phyloP scores from a whole-genome alignment of 2,329 filamentous ascomycete genomes.

The Chaetomium sp. region DNA sequence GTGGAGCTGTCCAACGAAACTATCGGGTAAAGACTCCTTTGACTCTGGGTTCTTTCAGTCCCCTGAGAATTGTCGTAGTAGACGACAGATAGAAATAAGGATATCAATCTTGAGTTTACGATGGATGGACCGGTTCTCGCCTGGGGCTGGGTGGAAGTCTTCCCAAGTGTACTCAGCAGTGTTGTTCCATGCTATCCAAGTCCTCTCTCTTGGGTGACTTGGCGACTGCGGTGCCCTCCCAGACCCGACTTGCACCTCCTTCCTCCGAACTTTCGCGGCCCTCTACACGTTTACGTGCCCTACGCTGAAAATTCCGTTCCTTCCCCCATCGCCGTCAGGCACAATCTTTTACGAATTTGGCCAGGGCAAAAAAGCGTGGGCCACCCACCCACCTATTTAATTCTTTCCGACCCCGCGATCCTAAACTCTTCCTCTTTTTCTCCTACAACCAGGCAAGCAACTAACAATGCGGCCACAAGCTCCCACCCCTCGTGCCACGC shows the following conservation, averaged over 20 bases:
- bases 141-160: conserved; percentile 3
- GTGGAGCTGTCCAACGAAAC: conserved; percentile 3
- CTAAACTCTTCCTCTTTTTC: not conserved
- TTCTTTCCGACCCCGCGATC: not conserved
- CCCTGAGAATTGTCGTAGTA: not conserved
- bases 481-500: conserved; percentile 21
- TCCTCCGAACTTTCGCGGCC: no score
- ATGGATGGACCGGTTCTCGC: not conserved
- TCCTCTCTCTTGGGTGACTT: no score
- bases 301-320: no score
- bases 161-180: not conserved
- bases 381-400: not conserved
- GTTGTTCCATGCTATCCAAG: no score
- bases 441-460: conserved; percentile 4
- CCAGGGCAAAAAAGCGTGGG: no score
- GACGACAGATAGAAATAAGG: conserved; percentile 3
- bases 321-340: no score
- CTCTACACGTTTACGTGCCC: no score
- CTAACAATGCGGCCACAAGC: conserved; percentile 19
- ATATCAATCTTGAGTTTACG: not conserved
- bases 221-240: no score
- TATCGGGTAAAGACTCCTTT: conserved; percentile 11
- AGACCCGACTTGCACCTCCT: no score
- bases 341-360: no score
- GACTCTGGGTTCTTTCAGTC: conserved; percentile 1